Evolutionary conservation across 371 early-diverging fungal species (phyloP), one percentile per base, ranked within the genome.

Genomic region (Gilbertella persicaria): DNA sequence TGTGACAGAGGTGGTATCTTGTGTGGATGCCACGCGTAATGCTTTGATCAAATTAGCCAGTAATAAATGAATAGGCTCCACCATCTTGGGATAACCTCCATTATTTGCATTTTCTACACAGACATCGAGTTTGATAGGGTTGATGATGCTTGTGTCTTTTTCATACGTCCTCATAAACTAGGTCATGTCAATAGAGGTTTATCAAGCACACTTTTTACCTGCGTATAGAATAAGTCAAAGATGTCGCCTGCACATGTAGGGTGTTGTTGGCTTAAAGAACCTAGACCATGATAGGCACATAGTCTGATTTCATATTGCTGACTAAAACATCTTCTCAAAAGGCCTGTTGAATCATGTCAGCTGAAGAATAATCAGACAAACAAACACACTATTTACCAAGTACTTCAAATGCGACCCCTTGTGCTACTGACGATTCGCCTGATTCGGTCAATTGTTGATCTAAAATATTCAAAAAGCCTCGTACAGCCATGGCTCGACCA

Each of bases 271-370:
- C 73, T 62, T 5, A 84, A 44, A 0, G 53, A 55, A 14, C 76
- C 71, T n/a, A 86, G 62, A 0, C 84, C 79, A 23, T 75, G 46
- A 38, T 86, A 86, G 0, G 77, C 66, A 14, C 64, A 49, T 4
- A 63, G 52, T 37, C 84, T 73, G 23, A 86, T 67, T 42, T 84
- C 75, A 17, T 64, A 58, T 45, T 84, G 86, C 47, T 84, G 83
- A 42, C 73, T 78, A 42, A 84, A 72, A 41, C 83, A 84, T 38
- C 82, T 68, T 10, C 86, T 70, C 21, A 86, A 40, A 36, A 79
- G 67, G 26, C 83, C 84, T 80, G n/a, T 46, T 26, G 29, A 10
- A 12, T 12, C 20, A 24, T n/a, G 13, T 16, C n/a, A 9, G 5
- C 8, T 30, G 16, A 26, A 21, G 6, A 25, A 2, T 6, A 41